These are phyloP conservation scores for Elsinoe fawcettii DNA, from an alignment of 2,329 filamentous ascomycete genomes.

Conservation along the genomic window DNA sequence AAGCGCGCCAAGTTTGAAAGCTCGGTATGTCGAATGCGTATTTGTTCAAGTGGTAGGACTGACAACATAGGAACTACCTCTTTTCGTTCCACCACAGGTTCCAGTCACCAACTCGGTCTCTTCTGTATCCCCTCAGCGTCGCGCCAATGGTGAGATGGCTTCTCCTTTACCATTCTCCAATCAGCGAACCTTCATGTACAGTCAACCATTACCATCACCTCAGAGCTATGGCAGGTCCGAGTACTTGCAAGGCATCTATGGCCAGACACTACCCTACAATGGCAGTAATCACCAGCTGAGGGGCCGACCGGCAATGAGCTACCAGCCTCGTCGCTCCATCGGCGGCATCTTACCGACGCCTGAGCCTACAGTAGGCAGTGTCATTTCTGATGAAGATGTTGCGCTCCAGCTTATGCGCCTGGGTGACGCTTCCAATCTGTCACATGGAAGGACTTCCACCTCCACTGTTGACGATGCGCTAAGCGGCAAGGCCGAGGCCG, in stretches of 20 bases:
- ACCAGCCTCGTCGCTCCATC: slow-evolving; percentile 35
- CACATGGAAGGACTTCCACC: slow-evolving; percentile 83
- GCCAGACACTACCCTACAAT: slow-evolving; percentile 13
- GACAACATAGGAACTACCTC: slow-evolving; percentile 69
- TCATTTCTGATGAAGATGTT: slow-evolving; percentile 96
- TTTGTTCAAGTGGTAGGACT: slow-evolving; percentile 12
- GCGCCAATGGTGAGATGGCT: slow-evolving; percentile 63
- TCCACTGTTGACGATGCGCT: slow-evolving; percentile 91
- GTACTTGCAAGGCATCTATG: slow-evolving; percentile 23
- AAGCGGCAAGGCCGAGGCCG: slow-evolving; percentile 77
- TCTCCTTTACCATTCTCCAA: slow-evolving; percentile 55
- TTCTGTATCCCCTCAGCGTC: slow-evolving; percentile 87
- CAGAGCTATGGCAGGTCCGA: slow-evolving; percentile 56
- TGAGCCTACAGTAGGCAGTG: slow-evolving; percentile 93
- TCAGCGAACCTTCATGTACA: slow-evolving; percentile 73
- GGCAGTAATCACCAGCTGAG: slow-evolving; percentile 45
- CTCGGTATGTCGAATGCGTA: slow-evolving; percentile 60
- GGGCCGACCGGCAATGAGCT: slow-evolving; percentile 44
- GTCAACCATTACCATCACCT: slow-evolving; percentile 72
- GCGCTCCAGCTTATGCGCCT: slow-evolving; percentile 94
- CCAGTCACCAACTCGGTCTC: slow-evolving; percentile 92
- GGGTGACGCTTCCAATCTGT: slow-evolving; percentile 87
- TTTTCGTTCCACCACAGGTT: slow-evolving; percentile 91
- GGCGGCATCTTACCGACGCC: slow-evolving; percentile 76
- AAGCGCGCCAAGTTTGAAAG: slow-evolving; percentile 94